Evolutionary conservation across 2,329 filamentous ascomycete genomes (phyloP), one percentile per base, ranked within the genome.

Genomic region (Colletotrichum orchidophilum): DNA sequence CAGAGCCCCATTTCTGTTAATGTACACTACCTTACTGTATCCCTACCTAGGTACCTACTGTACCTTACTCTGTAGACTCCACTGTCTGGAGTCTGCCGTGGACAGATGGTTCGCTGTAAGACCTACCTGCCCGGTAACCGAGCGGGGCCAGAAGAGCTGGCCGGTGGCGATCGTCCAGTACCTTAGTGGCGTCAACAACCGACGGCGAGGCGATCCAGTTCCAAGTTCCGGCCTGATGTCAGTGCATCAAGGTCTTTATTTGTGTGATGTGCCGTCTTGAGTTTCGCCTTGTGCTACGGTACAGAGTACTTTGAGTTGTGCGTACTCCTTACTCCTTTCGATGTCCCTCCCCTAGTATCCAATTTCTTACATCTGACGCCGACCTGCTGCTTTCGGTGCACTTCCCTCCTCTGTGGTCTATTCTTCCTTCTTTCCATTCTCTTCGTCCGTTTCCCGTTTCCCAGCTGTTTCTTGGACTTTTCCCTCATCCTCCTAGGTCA

Each of bases 321-420:
- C 59, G 39, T 31, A 39, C 49, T 24, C 59, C 39, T 21, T 24
- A 3, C 18, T 15, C 24, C 50, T 53, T 52, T n/a, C 52, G n/a
- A 21, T 18, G 26, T 54, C 26, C n/a, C 29, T 24, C 24, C n/a
- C 9, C 18, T 46, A 15, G 39, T 8, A 46, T n/a, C 21, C 39
- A 8, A 8, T 46, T 24, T 52, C 39, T 57, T 55, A 57, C 55
- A 55, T 70, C 67, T 66, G 67, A 52, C 66, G 63, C 67, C 27
- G 18, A 61, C 39, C 58, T 39, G 39, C 62, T 64, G 52, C 33
- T 58, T 57, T 33, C 55, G 67, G 54, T 42, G 13, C 27, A 35
- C 50, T 33, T 39, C 54, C 35, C 42, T 39, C 15, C 35, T 5
- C n/a, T 8, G 24, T 35, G 33, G 26, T 33, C 57, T 31, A 49